phyloP scores from a whole-genome alignment of 2,329 filamentous ascomycete genomes.

The Alternaria metachromatica region DNA sequence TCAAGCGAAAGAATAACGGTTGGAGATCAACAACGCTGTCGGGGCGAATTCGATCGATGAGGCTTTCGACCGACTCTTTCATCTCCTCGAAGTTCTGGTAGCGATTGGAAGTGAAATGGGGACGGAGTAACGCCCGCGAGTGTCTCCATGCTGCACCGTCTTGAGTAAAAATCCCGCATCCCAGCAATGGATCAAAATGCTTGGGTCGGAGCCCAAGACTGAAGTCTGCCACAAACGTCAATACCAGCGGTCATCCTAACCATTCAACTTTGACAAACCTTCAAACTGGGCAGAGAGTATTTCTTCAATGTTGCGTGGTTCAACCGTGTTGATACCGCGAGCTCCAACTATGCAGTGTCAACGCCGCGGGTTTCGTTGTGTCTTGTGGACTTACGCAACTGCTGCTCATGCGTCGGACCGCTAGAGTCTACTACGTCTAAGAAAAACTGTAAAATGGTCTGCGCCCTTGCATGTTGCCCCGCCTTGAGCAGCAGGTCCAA shows the following conservation, averaged over 20 bases:
- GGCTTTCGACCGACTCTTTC: slow-evolving; percentile 25
- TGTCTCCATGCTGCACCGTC: slow-evolving; percentile 36
- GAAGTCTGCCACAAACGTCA: slow-evolving; percentile 6
- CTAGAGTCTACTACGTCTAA: slow-evolving; percentile 42
- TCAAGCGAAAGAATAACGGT: slow-evolving; percentile 49
- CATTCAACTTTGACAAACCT: not conserved
- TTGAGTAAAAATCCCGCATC: slow-evolving; percentile 25
- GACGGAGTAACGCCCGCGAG: slow-evolving; percentile 41
- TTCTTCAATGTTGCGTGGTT: slow-evolving; percentile 26
- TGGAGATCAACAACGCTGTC: slow-evolving; percentile 43
- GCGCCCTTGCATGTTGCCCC: slow-evolving; percentile 6
- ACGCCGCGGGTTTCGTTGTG: not conserved
- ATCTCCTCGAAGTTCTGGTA: slow-evolving; percentile 43
- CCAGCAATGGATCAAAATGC: slow-evolving; percentile 17
- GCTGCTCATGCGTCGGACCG: slow-evolving; percentile 16
- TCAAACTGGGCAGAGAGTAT: slow-evolving; percentile 21
- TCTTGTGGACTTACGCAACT: not conserved
- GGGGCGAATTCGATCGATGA: slow-evolving; percentile 11
- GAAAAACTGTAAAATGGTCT: slow-evolving; percentile 30
- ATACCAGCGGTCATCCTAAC: not conserved
- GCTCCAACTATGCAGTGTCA: slow-evolving; percentile 6
- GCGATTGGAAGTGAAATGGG: slow-evolving; percentile 43
- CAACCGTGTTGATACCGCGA: slow-evolving; percentile 16
- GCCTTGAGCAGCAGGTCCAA: slow-evolving; percentile 21
- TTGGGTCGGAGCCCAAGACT: slow-evolving; percentile 8